Base-by-base conservation (phyloP, 2,329 filamentous ascomycete genomes). In the Beauveria scarabaeidicola region DNA sequence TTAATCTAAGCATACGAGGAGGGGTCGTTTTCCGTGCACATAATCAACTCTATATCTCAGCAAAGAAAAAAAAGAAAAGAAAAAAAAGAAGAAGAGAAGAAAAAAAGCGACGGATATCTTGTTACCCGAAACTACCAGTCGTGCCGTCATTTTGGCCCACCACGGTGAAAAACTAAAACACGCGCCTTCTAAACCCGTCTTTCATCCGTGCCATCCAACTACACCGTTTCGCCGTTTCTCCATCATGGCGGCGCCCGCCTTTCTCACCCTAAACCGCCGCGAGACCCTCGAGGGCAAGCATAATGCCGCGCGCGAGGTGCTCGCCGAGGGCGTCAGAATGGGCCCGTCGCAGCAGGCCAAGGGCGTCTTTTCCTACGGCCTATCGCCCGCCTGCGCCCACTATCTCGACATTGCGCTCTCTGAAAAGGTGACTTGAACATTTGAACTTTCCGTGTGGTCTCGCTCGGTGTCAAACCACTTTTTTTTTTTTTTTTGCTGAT, bases 201-300 rank as follows among this genome's bases (percentile, higher is more conserved):
- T 15, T 15, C 48, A 38, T 5, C 7, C 44, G n/a, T n/a, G n/a
- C n/a, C n/a, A 9, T 5, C 19, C 3, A 25, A 17, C 10, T 3
- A 21, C 10, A 5, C 11, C 8, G 15, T 21, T n/a, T 29, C 46
- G 5, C 7, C 46, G 29, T 1, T 32, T 5, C n/a, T 10, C 19
- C 41, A 40, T n/a, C 19, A 58, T 58, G 54, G 10, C 46, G 8
- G 17, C 21, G 3, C 53, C 21, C 21, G 47, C 21, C 3, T 58
- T 46, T 23, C 44, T 58, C 17, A 23, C 32, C 4, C 17, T 58
- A 6, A 23, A 38, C 8, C 54, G 54, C 46, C 44, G 54, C 46
- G 46, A 58, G 44, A 58, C 54, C 3, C 29, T 58, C 44, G 54
- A 58, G 46, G 54, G 41, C 44, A 58, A 50, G 44, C 54, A 58